These are phyloP conservation scores for Avena insularis DNA, from an alignment of 176 grass and related monocot species.

Conservation along the genomic window DNA sequence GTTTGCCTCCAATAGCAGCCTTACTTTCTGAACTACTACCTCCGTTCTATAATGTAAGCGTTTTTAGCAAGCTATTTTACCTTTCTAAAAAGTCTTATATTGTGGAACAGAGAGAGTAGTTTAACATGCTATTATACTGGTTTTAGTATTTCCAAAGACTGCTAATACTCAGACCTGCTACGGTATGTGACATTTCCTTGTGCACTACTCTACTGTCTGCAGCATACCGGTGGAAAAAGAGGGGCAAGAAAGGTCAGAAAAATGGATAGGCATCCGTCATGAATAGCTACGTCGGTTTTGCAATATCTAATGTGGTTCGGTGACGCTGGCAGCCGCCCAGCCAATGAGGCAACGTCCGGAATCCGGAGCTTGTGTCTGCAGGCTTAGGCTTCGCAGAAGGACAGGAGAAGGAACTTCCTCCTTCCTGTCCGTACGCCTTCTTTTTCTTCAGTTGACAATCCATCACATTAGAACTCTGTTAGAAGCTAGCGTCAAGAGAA, in stretches of 20 bases:
- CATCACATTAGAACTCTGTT: background rate
- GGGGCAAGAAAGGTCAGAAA: background rate
- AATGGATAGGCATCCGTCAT: background rate
- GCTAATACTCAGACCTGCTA: background rate
- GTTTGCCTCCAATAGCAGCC: background rate
- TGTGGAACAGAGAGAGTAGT: background rate
- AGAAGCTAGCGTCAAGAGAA: background rate
- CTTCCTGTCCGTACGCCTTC: background rate
- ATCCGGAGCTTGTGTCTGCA: background rate
- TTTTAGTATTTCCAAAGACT: background rate
- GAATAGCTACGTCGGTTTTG: background rate
- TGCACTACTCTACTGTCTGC: background rate
- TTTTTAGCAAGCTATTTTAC: too few species aligned
- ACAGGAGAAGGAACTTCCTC: background rate
- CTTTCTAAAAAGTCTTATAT: too few species aligned
- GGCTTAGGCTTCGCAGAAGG: slow-evolving; percentile 39
- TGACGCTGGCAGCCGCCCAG: slow-evolving; percentile 6
- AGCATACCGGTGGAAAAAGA: background rate
- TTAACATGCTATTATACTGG: background rate
- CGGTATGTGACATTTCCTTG: background rate
- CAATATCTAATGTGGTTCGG: background rate
- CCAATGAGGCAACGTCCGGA: background rate
- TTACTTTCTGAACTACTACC: background rate
- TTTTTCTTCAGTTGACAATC: slow-evolving; percentile 25
- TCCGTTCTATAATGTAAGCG: too few species aligned